Percentiles rank a stretch among this genome's conserved stretches.
Conservation (phyloP, 75 land plant genomes). For the Adiantum capillusveneris region DNA sequence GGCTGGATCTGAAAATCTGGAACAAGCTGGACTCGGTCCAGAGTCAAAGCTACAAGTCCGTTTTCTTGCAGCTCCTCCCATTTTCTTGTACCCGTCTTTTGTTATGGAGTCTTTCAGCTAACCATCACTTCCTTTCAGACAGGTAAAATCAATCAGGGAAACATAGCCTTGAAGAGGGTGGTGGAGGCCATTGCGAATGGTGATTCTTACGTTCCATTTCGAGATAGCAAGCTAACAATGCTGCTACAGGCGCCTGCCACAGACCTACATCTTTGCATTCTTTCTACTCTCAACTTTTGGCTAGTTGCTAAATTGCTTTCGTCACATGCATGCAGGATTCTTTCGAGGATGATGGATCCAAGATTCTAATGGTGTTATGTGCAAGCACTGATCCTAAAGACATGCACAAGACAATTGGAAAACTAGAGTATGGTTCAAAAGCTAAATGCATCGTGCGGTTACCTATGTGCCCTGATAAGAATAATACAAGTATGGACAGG, state of each 20-base stretch:
- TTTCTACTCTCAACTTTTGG: background rate
- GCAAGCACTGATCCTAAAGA: constrained; percentile 89
- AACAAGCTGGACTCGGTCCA: constrained; percentile 87
- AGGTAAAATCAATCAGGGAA: constrained; percentile 94
- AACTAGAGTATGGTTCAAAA: constrained; percentile 88
- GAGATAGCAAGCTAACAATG: constrained; percentile 97
- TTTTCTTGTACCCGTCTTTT: background rate
- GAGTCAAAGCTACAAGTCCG: constrained; percentile 93
- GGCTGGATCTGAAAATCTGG: constrained; percentile 98
- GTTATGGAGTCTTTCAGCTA: background rate
- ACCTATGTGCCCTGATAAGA: constrained; percentile 47
- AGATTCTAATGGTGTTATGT: constrained; percentile 82
- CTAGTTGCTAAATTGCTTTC: background rate
- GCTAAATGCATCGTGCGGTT: constrained; percentile 86
- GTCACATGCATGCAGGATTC: constrained; percentile 75
- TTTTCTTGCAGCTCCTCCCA: background rate
- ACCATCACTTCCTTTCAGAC: constrained; percentile 43
- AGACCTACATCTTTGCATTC: background rate
- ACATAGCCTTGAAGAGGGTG: constrained; percentile 83
- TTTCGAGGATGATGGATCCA: constrained; percentile 77
- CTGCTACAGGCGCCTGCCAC: constrained; percentile 64
- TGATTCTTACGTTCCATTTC: constrained; percentile 87
- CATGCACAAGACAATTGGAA: constrained; percentile 73
- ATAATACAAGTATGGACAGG: constrained; percentile 7
- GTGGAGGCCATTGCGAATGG: constrained; percentile 98